phyloP scores from a whole-genome alignment of 768 basidiomycete species.

The Tubosaeta sp. region DNA sequence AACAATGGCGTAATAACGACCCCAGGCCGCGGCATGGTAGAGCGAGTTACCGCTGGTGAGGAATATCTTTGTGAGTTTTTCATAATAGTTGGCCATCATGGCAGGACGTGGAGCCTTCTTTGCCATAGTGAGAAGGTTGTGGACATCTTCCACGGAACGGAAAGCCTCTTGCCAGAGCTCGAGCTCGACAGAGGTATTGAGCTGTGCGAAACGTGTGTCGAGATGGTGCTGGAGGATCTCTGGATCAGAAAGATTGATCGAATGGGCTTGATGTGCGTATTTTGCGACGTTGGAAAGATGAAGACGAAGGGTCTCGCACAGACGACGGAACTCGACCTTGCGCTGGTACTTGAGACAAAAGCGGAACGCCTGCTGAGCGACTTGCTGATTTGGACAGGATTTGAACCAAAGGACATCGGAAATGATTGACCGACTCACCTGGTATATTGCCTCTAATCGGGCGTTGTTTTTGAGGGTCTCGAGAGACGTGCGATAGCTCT shows the following conservation, averaged over 20 bases:
- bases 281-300: constrained; percentile 94
- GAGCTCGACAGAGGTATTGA: constrained; percentile 94
- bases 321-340: constrained; percentile 94
- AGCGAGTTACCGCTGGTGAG: constrained; percentile 91
- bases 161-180: constrained; percentile 99
- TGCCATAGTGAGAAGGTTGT: constrained; percentile 89
- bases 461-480: constrained; percentile 97
- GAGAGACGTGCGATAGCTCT: constrained; percentile 91
- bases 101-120: constrained; percentile 89
- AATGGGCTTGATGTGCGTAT: constrained; percentile 89
- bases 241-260: constrained; percentile 93
- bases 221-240: constrained; percentile 95
- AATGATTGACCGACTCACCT: constrained; percentile 46
- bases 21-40: constrained; percentile 97
- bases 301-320: constrained; percentile 93
- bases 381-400: constrained; percentile 53
- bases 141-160: constrained; percentile 96
- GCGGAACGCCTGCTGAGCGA: constrained; percentile 95
- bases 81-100: constrained; percentile 99
- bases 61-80: constrained; percentile 96
- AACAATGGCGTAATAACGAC: constrained; percentile 72
- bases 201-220: constrained; percentile 94
- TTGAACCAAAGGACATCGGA: background rate
- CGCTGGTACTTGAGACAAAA: constrained; percentile 93
- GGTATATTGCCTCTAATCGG: constrained; percentile 88